Evolutionary conservation across 768 basidiomycete genomes (phyloP), one percentile per base, ranked within the genome.

Genomic region (Phylloporus sp.): DNA sequence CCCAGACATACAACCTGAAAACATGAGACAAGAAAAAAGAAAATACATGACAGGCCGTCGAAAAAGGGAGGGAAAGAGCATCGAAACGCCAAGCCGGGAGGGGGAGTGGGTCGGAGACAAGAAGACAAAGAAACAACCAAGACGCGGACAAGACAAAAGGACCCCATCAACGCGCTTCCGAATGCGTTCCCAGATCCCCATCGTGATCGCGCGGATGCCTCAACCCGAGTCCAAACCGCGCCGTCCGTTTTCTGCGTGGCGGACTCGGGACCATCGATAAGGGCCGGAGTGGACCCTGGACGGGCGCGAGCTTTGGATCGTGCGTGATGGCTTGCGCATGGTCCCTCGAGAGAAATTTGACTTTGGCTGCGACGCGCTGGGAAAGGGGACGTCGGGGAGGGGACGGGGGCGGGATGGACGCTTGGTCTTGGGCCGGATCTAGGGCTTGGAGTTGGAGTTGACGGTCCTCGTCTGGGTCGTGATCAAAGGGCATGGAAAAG

Each of bases 231-330:
- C 60, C 60, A 28, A 63, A 62, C 14, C 62, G 46, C 13, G 51
- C 49, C 42, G 38, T 24, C 45, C 54, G 53, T 39, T 49, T 48
- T 46, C 38, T 45, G 36, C 32, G 53, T 8, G 60, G 24, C 22
- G 51, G 60, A 43, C 53, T 49, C 0, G 49, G 44, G 18, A 51
- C 27, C 50, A 50, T 64, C 18, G 64, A 64, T 7, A 66, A 28
- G 13, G 65, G 65, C 4, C 63, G 63, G 15, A 65, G 58, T 15
- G 65, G 63, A 9, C 48, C 65, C 14, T 63, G 63, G 14, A 67
- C 63, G 23, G 63, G 63, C 3, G 63, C 61, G 27, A 65, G 63
- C 48, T 67, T 65, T 13, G 63, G 65, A 29, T 65, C 61, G n/a
- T 52, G 44, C 4, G 48, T 32, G n/a, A 65, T 65, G 17, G 60